A percentile compares a stretch with the other conserved stretches of the same genome.
phyloP scores from a whole-genome alignment of 306 rosid species.

The Elaeagnus macrophylla region DNA sequence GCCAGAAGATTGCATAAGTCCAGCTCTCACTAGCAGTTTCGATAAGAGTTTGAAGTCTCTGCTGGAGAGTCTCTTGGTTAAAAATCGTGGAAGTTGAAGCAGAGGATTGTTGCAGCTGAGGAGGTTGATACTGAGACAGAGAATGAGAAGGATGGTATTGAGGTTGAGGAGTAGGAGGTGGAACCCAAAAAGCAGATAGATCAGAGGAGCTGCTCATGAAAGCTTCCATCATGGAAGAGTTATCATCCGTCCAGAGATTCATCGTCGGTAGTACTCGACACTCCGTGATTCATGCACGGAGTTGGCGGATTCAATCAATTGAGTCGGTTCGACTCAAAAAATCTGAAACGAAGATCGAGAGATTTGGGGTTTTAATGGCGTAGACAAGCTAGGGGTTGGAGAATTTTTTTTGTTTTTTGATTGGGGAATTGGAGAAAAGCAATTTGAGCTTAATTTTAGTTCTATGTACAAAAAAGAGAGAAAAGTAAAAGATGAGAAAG shows the following conservation, averaged over 20 bases:
- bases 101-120: conserved; percentile 33
- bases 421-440: too few species aligned
- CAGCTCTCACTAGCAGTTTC: conserved; percentile 64
- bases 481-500: not conserved
- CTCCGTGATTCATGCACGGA: conserved; percentile 38
- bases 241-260: conserved; percentile 87
- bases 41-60: conserved; percentile 71
- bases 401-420: too few species aligned
- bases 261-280: conserved; percentile 36
- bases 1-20: conserved; percentile 99
- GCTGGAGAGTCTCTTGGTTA: conserved; percentile 84
- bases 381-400: too few species aligned
- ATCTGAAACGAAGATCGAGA: too few species aligned
- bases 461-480: not conserved
- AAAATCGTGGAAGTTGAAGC: conserved; percentile 42
- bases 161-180: conserved; percentile 12
- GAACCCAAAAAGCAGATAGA: conserved; percentile 57
- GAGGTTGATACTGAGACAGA: not conserved
- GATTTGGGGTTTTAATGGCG: not conserved
- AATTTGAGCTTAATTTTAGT: too few species aligned
- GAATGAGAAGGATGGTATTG: conserved; percentile 1
- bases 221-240: conserved; percentile 82
- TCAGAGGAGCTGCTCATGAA: conserved; percentile 67
- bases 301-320: too few species aligned
- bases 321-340: too few species aligned